Conservation (phyloP, 805 yeast species). For the Yamadazyma paraphyllophila region DNA sequence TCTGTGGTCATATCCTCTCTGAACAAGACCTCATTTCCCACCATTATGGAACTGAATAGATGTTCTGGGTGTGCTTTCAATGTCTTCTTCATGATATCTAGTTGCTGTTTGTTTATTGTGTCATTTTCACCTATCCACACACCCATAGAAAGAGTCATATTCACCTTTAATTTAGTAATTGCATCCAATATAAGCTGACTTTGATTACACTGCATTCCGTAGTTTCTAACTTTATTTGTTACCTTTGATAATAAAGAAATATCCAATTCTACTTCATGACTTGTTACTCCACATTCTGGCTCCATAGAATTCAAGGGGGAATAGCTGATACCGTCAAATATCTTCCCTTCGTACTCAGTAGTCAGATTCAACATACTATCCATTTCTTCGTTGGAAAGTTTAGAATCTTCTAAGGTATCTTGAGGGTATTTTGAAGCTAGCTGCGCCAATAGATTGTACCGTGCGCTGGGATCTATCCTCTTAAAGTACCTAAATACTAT, state of each 20-base stretch:
- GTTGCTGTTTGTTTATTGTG: conserved; percentile 44
- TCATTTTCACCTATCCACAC: conserved; percentile 57
- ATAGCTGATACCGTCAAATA: conserved; percentile 59
- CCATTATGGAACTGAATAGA: conserved; percentile 49
- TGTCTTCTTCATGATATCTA: conserved; percentile 42
- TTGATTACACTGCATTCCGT: conserved; percentile 64
- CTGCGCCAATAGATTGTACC: conserved; percentile 15
- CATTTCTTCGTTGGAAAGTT: not conserved
- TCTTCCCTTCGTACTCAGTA: conserved; percentile 13
- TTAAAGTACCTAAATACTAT: conserved; percentile 26
- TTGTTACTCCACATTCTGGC: conserved; percentile 52
- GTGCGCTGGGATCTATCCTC: conserved; percentile 20
- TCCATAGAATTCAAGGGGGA: conserved; percentile 53
- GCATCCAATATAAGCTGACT: conserved; percentile 52
- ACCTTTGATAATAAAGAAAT: conserved; percentile 55
- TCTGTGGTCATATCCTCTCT: conserved; percentile 45
- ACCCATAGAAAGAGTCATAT: conserved; percentile 59
- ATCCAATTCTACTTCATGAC: conserved; percentile 53
- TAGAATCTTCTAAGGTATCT: not conserved
- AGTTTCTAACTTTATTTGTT: conserved; percentile 55
- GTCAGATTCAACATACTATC: conserved; percentile 10
- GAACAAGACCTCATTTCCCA: conserved; percentile 64
- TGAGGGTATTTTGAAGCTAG: not conserved
- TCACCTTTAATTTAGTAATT: conserved; percentile 46
- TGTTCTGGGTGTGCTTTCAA: conserved; percentile 43